Conservation (phyloP, 2,329 filamentous ascomycete genomes). For the Emmonsiellopsis sp. region DNA sequence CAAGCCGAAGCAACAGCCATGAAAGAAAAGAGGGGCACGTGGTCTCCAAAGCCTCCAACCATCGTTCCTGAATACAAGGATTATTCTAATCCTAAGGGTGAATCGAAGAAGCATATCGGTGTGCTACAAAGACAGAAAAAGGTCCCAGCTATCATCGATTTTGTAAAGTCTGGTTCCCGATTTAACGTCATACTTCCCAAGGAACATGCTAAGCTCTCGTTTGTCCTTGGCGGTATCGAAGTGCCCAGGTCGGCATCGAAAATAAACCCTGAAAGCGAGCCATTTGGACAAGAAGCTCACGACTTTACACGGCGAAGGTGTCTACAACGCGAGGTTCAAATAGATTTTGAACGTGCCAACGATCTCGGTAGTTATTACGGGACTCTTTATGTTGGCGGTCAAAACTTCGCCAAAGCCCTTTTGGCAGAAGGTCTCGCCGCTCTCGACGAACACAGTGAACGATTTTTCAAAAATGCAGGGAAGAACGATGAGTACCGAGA, state of each 20-base stretch:
- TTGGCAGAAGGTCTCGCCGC: constrained; percentile 89
- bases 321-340: constrained; percentile 90
- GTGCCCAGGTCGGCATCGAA: constrained; percentile 66
- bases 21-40: constrained; percentile 85
- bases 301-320: constrained; percentile 82
- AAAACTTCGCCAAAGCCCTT: constrained; percentile 88
- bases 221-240: constrained; percentile 88
- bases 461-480: no score
- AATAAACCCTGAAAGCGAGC: constrained; percentile 72
- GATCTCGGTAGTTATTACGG: constrained; percentile 98
- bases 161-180: constrained; percentile 91
- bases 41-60: constrained; percentile 81
- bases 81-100: constrained; percentile 85
- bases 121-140: constrained; percentile 84
- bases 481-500: no score
- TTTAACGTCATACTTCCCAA: constrained; percentile 88
- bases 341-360: constrained; percentile 90
- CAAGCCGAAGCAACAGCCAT: constrained; percentile 54
- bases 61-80: constrained; percentile 65
- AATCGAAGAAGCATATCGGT: constrained; percentile 88
- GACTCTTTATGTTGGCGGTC: constrained; percentile 82
- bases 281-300: constrained; percentile 88
- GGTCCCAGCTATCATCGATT: constrained; percentile 88
- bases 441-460: constrained; percentile 52
- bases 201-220: constrained; percentile 87